phyloP scores from a whole-genome alignment of 257 asterid species.

The Primulina huaijiensis region DNA sequence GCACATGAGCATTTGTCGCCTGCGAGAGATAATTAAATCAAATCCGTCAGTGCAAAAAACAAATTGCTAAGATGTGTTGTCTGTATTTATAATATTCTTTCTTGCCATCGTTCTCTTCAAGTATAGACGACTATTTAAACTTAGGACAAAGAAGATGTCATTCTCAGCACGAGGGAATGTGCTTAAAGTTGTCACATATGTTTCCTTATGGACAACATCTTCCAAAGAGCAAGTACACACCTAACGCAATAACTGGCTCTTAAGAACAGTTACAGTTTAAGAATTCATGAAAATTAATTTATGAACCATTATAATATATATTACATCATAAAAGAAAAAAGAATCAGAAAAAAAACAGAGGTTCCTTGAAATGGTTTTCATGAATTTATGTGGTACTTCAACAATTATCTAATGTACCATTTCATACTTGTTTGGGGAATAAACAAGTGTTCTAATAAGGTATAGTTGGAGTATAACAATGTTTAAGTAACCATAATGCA shows the following conservation, averaged over 20 bases:
- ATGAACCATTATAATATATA: not conserved
- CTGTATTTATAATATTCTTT: not conserved
- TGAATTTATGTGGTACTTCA: not conserved
- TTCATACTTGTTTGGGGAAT: not conserved
- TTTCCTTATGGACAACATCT: not conserved
- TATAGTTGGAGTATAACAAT: not conserved
- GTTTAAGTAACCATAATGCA: not conserved
- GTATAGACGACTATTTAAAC: too few relatives aligned
- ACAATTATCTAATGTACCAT: slow-evolving; percentile 3
- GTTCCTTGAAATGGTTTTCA: not conserved
- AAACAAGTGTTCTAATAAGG: not conserved
- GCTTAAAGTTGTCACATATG: too few relatives aligned
- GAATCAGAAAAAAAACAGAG: not conserved
- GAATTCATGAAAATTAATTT: not conserved
- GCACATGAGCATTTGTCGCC: not conserved
- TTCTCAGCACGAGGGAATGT: too few relatives aligned
- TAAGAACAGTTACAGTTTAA: not conserved
- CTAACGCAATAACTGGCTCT: not conserved
- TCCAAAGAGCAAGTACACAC: not conserved
- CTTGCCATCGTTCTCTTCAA: too few relatives aligned
- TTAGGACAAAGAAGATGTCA: too few relatives aligned
- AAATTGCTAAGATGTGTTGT: not conserved
- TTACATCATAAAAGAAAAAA: not conserved
- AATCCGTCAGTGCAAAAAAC: slow-evolving; percentile 1
- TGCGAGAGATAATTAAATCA: not conserved